A percentile compares a stretch with the other conserved stretches of the same genome.
Conservation (phyloP, 1,284 basidiomycete genomes). For the Singerocomus inundabilis region DNA sequence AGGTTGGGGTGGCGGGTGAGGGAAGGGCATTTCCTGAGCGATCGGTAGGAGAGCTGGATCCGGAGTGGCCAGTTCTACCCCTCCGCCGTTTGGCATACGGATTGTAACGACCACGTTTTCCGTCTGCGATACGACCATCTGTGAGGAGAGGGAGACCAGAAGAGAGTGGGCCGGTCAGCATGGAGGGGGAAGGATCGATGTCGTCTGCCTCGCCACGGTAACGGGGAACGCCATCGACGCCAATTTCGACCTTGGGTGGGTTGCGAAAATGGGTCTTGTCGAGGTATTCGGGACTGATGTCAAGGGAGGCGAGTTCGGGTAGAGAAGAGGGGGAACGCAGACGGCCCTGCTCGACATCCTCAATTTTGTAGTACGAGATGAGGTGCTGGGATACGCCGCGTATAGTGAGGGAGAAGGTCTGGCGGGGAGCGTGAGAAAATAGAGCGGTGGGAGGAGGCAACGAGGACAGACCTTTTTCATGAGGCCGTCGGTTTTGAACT, state of each 20-base stretch:
- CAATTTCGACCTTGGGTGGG: constrained; percentile 84
- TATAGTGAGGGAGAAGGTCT: constrained; percentile 93
- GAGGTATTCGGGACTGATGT: constrained; percentile 87
- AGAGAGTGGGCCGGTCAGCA: constrained; percentile 49
- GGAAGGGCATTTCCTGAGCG: constrained; percentile 26
- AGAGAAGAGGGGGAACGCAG: constrained; percentile 86
- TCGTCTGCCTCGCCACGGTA: constrained; percentile 83
- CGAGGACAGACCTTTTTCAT: constrained; percentile 83
- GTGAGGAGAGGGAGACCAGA: constrained; percentile 53
- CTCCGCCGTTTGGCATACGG: constrained; percentile 49
- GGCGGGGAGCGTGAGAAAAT: constrained; percentile 23
- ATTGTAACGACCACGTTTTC: constrained; percentile 55
- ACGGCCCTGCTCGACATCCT: constrained; percentile 86
- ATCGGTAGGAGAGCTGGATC: constrained; percentile 31
- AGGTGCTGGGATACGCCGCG: constrained; percentile 88
- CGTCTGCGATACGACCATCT: constrained; percentile 39
- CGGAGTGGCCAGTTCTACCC: constrained; percentile 26
- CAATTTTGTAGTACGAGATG: constrained; percentile 93
- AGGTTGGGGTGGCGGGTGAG: constrained; percentile 32
- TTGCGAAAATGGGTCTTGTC: constrained; percentile 90
- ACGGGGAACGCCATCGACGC: constrained; percentile 75
- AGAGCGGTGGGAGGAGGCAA: constrained; percentile 2
- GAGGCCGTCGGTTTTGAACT: constrained; percentile 87
- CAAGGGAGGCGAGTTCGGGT: constrained; percentile 82
- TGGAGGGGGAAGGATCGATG: constrained; percentile 45